Base-by-base conservation (phyloP, 257 asterid species). In the Ballota nigra region DNA sequence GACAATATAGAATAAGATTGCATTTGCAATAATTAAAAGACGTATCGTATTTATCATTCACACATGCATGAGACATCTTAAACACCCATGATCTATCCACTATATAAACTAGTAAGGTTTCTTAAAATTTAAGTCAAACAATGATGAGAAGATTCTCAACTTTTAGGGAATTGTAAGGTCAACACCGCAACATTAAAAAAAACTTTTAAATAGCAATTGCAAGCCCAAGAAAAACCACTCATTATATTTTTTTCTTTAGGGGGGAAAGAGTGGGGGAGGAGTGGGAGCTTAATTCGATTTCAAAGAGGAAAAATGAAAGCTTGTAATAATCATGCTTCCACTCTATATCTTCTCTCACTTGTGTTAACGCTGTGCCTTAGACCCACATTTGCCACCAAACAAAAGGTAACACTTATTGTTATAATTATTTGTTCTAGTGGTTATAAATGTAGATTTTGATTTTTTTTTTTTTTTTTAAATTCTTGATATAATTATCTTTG, bases 351-450 rank as follows among this genome's bases (percentile, higher is more conserved):
- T 75, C 82, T 89, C 66, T 77, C 90, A 34, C 75, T 86, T 40
- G 62, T 79, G 73, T 69, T 83, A 15, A 77, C 81, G 72, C 70
- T 85, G 61, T 79, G 83, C 62, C 69, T 85, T 72, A 87, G 80
- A 51, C 94, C 96, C 86, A 89, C 90, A 70, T 81, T 80, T 86
- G 92, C 96, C 76, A 58, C 78, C 75, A 83, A 87, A 36, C 43
- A 36, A 85, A 87, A 82, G 96, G 98, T 92, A 65, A 79, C 82
- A 80, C 53, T 73, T 67, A 10, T 67, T 71, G 55, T 63, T 68
- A 24, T 69, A 64, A 69, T 72, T 77, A 49, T 45, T n/a, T n/a
- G n/a, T n/a, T n/a, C n/a, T n/a, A n/a, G n/a, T 16, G 40, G 26
- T 62, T 60, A 15, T 69, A 23, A 69, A 4, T 13, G 51, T 45